These are phyloP conservation scores for Entomortierella parvispora DNA, from an alignment of 192 early-diverging fungal genomes.

Conservation along the genomic window DNA sequence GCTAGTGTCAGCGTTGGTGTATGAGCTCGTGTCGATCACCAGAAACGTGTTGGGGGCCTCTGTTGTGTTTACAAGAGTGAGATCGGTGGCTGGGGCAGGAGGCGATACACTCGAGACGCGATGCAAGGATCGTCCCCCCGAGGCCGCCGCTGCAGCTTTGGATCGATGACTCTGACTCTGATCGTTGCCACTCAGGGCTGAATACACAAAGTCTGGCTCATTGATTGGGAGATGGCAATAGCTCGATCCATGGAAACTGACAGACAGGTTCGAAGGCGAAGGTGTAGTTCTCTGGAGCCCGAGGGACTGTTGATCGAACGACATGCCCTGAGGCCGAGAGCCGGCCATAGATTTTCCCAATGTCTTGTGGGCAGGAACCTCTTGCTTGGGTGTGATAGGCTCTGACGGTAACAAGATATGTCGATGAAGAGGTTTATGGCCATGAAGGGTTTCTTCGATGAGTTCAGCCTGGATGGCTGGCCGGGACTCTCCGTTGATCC, in stretches of 20 bases:
- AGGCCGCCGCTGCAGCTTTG: no score
- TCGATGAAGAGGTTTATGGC: not conserved
- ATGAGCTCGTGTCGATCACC: constrained; percentile 13
- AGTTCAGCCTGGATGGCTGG: no score
- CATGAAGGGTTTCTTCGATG: not conserved
- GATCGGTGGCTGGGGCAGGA: constrained; percentile 1
- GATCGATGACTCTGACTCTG: not conserved
- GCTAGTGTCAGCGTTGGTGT: not conserved
- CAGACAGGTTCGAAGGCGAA: constrained; percentile 16
- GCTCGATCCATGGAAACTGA: constrained; percentile 30
- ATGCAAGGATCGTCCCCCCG: no score
- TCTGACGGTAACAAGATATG: constrained; percentile 25
- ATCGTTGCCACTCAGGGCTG: not conserved
- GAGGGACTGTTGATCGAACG: not conserved
- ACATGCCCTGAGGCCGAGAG: not conserved
- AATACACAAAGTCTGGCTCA: constrained; percentile 19
- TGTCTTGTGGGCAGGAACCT: not conserved
- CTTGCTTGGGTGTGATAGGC: constrained; percentile 18
- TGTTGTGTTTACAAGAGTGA: not conserved
- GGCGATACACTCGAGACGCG: no score
- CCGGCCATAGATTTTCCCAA: not conserved
- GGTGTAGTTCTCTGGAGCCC: constrained; percentile 9
- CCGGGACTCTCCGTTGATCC: not conserved
- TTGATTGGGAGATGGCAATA: constrained; percentile 20
- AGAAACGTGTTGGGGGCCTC: constrained; percentile 4